Evolutionary conservation across 306 rosid genomes (phyloP), one percentile per base, ranked within the genome.

Genomic region (Pyrus communis): DNA sequence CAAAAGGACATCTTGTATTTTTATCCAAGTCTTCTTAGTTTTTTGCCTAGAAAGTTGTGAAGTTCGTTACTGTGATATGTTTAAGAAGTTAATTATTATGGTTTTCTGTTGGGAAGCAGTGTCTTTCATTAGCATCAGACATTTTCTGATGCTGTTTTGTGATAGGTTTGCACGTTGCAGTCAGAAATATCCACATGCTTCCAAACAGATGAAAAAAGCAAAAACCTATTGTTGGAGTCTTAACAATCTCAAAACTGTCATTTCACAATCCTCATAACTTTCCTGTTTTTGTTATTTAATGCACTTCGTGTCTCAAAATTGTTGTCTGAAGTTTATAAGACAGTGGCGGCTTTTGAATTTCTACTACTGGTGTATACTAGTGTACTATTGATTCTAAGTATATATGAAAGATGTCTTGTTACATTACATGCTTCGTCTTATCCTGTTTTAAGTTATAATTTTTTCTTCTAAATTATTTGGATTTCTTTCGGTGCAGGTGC

Each of bases 401-500:
- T 65, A 31, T 6, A 25, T 43, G 35, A 14, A 14, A 11, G 61
- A 13, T 5, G 0, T 42, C 19, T 25, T 11, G 28, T 27, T 10
- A 23, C 70, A 11, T 33, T 42, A 19, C 33, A 15, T 67, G 64
- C 74, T 61, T 73, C 21, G 30, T 28, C 67, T 28, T 40, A 60
- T 35, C 70, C 66, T 25, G 40, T 28, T 3, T 33, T 5, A 73
- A 21, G 42, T 21, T 45, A 7, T 23, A 19, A 49, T n/a, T 22
- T 21, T 61, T 59, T 64, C 43, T 38, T 4, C 19, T 54, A 78
- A 61, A n/a, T 63, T 30, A 55, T 45, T 54, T 55, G 27, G 30
- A 60, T 64, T 51, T 17, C 54, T 27, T 66, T 64, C 73, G 82
- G 71, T 75, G 77, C 93, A 90, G 96, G 87, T 58, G 78, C 79